Evolutionary conservation across 805 yeast species (phyloP).

Genomic region (Teunomyces stri): DNA sequence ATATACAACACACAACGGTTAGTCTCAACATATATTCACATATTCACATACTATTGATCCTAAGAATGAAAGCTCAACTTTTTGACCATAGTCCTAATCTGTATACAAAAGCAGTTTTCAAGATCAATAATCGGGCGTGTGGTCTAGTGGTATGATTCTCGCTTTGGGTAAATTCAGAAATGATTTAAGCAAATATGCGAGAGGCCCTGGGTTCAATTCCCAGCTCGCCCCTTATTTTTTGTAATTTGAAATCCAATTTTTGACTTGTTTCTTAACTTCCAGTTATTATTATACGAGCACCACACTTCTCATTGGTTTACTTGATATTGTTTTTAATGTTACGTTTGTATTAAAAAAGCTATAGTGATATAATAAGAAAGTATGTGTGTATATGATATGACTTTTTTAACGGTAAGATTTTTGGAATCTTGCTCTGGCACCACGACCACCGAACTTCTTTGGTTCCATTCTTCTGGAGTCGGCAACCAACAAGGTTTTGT

Average conservation of each 20-base stretch:
- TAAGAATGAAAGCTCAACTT: too few species aligned
- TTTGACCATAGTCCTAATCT: too few species aligned
- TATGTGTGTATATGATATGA: conserved; percentile 16
- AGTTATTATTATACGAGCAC: background rate
- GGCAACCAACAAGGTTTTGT: conserved; percentile 99
- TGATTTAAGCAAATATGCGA: conserved; percentile 35
- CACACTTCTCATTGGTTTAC: background rate
- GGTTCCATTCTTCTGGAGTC: conserved; percentile 99
- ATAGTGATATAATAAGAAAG: conserved; percentile 5
- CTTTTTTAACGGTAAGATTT: conserved; percentile 94
- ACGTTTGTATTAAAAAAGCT: conserved; percentile 9
- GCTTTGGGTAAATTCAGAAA: conserved; percentile 22
- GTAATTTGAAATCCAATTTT: background rate
- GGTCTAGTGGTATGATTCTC: conserved; percentile 36
- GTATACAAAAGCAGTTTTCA: too few species aligned
- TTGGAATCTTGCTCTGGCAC: conserved; percentile 99
- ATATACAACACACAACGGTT: too few species aligned
- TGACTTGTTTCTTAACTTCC: background rate
- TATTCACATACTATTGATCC: too few species aligned
- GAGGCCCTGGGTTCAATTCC: conserved; percentile 66
- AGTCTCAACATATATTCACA: too few species aligned
- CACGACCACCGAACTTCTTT: conserved; percentile 99
- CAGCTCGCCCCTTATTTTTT: conserved; percentile 40
- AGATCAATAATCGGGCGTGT: conserved; percentile 16
- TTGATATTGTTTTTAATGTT: background rate